Percentiles rank a stretch among this genome's conserved stretches.
Conservation (phyloP, 805 yeast species). For the Metschnikowia baotianmanensis region DNA sequence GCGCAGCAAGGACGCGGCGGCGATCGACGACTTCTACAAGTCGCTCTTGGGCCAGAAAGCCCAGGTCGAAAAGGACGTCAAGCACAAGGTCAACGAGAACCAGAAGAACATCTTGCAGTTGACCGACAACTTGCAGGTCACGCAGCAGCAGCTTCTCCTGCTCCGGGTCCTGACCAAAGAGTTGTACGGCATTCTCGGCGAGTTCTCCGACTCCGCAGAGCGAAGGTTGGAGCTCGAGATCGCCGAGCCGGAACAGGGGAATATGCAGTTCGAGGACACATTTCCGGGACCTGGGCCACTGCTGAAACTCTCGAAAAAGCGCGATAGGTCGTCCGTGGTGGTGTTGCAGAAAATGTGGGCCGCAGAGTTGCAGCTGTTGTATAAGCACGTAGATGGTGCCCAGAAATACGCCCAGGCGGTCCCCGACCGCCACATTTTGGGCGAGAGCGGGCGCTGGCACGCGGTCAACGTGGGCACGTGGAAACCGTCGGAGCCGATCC, state of each 20-base stretch:
- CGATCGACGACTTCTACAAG: constrained; percentile 67
- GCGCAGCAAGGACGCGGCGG: constrained; percentile 64
- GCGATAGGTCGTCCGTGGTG: constrained; percentile 67
- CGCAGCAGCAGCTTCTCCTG: constrained; percentile 61
- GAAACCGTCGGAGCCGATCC: constrained; percentile 74
- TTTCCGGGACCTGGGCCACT: constrained; percentile 9
- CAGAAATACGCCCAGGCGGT: constrained; percentile 70
- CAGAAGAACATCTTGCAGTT: constrained; percentile 60
- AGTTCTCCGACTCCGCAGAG: constrained; percentile 62
- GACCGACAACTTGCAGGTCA: constrained; percentile 56
- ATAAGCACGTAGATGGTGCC: constrained; percentile 88
- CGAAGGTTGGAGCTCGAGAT: constrained; percentile 49
- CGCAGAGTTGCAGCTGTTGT: constrained; percentile 62
- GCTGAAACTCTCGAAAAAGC: constrained; percentile 25
- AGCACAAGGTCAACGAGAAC: constrained; percentile 57
- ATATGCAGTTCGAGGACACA: constrained; percentile 10
- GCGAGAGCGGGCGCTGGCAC: constrained; percentile 81
- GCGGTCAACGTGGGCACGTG: constrained; percentile 84
- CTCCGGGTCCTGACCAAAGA: constrained; percentile 61
- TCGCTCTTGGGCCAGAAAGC: constrained; percentile 48
- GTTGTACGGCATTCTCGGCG: constrained; percentile 54
- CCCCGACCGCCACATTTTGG: constrained; percentile 77
- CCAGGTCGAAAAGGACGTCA: constrained; percentile 55
- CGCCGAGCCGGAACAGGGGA: constrained; percentile 20
- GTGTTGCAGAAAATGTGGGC: constrained; percentile 83